Conservation (phyloP, 2,329 filamentous ascomycete species). For the Aspergillus neoniger region DNA sequence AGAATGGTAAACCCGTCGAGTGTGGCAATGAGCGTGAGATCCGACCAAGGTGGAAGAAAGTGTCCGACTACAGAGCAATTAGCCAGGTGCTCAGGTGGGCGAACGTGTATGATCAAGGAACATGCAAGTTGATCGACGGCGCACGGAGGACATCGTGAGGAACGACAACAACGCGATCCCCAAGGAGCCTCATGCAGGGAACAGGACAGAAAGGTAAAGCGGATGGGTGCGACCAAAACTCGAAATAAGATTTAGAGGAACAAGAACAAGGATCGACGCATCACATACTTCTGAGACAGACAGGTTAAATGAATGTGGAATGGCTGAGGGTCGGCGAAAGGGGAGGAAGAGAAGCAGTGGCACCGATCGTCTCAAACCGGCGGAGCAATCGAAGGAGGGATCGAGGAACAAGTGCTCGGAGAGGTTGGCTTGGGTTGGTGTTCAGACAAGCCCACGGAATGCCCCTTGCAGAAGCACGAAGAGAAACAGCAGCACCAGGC, state of each 20-base stretch:
- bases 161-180: conserved; percentile 14
- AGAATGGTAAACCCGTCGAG: neutral
- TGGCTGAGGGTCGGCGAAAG: conserved; percentile 1
- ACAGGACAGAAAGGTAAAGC: conserved; percentile 1
- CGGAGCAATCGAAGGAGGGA: conserved; percentile 13
- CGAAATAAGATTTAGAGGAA: neutral
- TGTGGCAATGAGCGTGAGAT: neutral
- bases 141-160: conserved; percentile 12
- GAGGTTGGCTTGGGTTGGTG: conserved; percentile 15
- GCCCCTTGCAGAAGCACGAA: conserved; percentile 20
- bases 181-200: conserved; percentile 4
- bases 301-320: conserved; percentile 6
- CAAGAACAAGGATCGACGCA: conserved; percentile 7
- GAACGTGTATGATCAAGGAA: conserved; percentile 13
- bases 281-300: conserved; percentile 13
- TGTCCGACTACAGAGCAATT: conserved; percentile 4
- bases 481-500: conserved; percentile 32
- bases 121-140: conserved; percentile 11
- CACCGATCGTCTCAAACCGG: conserved; percentile 14
- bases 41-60: neutral
- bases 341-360: conserved; percentile 6
- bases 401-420: conserved; percentile 14
- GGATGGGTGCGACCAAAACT: neutral
- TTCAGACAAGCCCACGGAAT: conserved; percentile 8
- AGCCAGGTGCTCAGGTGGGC: neutral